phyloP scores from a whole-genome alignment of 495 filamentous ascomycete genomes.

The Lophiotrema nucula region DNA sequence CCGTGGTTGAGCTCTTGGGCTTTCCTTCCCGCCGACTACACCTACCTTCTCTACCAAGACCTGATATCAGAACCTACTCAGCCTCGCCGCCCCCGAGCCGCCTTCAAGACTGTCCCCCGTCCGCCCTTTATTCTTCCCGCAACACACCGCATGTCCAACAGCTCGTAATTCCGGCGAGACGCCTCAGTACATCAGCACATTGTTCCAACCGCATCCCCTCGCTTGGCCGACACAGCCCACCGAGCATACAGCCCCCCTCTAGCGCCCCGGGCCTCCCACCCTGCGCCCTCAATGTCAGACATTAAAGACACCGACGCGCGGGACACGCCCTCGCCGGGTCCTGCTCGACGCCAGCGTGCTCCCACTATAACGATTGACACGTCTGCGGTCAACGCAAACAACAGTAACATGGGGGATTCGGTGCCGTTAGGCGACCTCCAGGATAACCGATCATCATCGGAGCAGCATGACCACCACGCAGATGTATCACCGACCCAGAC shows the following conservation, averaged over 20 bases:
- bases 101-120: background rate
- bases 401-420: constrained; percentile 28
- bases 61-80: constrained; percentile 2
- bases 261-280: constrained; percentile 1
- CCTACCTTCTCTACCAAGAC: background rate
- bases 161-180: constrained; percentile 23
- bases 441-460: constrained; percentile 21
- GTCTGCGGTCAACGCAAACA: constrained; percentile 30
- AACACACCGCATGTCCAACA: constrained; percentile 19
- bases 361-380: constrained; percentile 40
- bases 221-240: constrained; percentile 26
- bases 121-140: constrained; percentile 29
- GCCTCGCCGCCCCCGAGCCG: constrained; percentile 24
- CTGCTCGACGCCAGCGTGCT: constrained; percentile 33
- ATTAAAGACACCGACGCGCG: constrained; percentile 16
- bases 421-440: constrained; percentile 11
- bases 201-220: constrained; percentile 17
- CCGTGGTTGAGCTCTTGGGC: background rate
- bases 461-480: constrained; percentile 3
- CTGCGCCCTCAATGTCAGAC: constrained; percentile 28
- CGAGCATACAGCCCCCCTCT: constrained; percentile 9
- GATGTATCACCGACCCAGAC: constrained; percentile 16
- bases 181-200: constrained; percentile 29
- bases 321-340: constrained; percentile 30
- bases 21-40: background rate